phyloP scores from a whole-genome alignment of 306 rosid genomes.

The Biancaea sappan region DNA sequence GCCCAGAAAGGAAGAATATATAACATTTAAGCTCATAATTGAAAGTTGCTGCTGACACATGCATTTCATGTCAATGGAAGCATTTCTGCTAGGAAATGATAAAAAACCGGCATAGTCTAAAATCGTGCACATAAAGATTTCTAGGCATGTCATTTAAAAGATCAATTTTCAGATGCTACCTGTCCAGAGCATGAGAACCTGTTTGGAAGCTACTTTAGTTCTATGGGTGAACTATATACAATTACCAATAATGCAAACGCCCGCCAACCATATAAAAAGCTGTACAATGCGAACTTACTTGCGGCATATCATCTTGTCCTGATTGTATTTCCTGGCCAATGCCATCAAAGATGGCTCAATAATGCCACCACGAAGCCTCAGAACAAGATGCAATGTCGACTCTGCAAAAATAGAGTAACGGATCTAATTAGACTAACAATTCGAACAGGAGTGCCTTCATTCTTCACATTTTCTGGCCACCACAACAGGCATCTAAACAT shows the following conservation, averaged over 20 bases:
- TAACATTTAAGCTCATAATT: not conserved
- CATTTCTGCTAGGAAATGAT: not conserved
- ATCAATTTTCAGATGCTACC: not conserved
- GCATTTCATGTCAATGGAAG: not conserved
- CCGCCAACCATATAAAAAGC: not conserved
- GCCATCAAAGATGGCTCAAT: slow-evolving; percentile 99
- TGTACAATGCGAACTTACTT: slow-evolving; percentile 54
- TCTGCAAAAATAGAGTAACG: slow-evolving; percentile 49
- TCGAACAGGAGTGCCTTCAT: not conserved
- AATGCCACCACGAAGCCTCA: slow-evolving; percentile 99
- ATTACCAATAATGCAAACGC: not conserved
- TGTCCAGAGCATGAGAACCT: not conserved
- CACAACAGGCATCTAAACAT: not conserved
- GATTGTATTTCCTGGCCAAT: slow-evolving; percentile 94
- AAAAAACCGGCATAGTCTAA: not conserved
- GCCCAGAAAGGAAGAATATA: not conserved
- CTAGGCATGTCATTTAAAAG: not conserved
- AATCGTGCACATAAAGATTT: not conserved
- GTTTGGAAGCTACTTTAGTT: not conserved
- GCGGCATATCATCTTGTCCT: slow-evolving; percentile 98
- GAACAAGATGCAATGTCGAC: slow-evolving; percentile 91
- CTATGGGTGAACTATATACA: not conserved
- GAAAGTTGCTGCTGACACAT: not conserved
- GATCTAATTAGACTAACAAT: not conserved
- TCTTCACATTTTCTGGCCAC: not conserved